These are phyloP conservation scores for Cladosporium sp. DNA, from an alignment of 2,329 filamentous ascomycete genomes.

Conservation along the genomic window DNA sequence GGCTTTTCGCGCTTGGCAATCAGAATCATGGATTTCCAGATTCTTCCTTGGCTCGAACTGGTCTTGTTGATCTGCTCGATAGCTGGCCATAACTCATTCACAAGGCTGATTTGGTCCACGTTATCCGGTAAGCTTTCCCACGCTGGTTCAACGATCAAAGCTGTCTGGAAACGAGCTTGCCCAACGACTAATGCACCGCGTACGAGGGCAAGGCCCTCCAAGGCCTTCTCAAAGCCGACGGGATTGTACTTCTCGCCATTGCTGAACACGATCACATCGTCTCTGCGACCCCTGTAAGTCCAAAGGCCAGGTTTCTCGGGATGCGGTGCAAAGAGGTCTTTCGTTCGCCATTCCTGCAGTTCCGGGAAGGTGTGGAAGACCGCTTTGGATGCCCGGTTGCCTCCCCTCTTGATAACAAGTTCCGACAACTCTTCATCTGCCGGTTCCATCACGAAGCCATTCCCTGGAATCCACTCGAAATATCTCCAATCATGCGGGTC, in stretches of 20 bases:
- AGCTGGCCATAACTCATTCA: background rate
- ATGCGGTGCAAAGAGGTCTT: background rate
- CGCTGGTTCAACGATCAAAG: background rate
- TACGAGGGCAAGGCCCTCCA: conserved; percentile 23
- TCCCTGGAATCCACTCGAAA: background rate
- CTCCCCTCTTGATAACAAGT: background rate
- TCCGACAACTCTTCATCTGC: background rate
- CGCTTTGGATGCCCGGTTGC: background rate
- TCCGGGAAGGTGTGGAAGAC: background rate
- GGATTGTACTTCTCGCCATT: conserved; percentile 37
- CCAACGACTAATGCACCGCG: background rate
- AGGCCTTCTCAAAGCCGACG: background rate
- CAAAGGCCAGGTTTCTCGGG: conserved; percentile 20
- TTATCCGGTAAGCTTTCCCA: background rate
- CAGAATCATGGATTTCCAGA: conserved; percentile 46
- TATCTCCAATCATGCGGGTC: background rate
- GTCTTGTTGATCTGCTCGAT: background rate
- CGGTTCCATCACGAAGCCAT: background rate
- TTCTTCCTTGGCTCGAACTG: conserved; percentile 32
- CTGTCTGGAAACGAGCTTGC: background rate
- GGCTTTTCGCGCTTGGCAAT: conserved; percentile 47
- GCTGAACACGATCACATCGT: conserved; percentile 34
- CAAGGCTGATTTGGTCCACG: background rate
- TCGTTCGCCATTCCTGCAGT: background rate
- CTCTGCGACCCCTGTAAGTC: conserved; percentile 31